A percentile compares a stretch with the other conserved stretches of the same genome.
These are phyloP conservation scores for Tritrichomonas musculus DNA, from an alignment of 208 protist species.

Conservation along the genomic window DNA sequence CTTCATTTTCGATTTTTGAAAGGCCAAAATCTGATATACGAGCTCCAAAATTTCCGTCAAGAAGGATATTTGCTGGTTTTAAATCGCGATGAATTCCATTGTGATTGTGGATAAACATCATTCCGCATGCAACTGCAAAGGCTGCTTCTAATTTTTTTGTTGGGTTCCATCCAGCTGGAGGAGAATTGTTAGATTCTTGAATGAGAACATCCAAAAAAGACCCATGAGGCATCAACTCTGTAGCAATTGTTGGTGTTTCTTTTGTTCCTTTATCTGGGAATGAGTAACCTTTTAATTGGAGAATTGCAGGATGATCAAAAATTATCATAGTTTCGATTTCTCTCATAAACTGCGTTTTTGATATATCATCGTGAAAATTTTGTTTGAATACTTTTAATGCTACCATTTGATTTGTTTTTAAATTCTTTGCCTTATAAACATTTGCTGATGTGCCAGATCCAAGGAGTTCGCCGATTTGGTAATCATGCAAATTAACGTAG, in stretches of 20 bases:
- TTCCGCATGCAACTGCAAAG: background rate
- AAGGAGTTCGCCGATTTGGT: background rate
- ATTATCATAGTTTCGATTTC: background rate
- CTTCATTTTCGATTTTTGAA: background rate
- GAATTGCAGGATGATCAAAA: background rate
- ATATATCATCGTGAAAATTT: background rate
- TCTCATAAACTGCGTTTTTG: background rate
- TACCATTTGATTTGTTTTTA: background rate
- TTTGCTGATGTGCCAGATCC: background rate
- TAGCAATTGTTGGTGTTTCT: background rate
- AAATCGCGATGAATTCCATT: background rate
- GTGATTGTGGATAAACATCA: background rate
- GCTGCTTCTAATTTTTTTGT: background rate
- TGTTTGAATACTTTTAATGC: constrained; percentile 16
- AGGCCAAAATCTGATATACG: background rate
- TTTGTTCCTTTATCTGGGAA: background rate
- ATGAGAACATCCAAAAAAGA: background rate
- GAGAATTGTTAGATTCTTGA: background rate
- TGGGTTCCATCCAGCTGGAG: background rate
- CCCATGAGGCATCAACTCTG: background rate
- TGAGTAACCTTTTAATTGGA: background rate
- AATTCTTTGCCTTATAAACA: background rate
- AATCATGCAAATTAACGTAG: background rate
- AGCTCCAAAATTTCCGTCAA: background rate
- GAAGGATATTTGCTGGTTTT: constrained; percentile 18